Percentiles rank a stretch among this genome's conserved stretches.
Evolutionary conservation across 805 yeast genomes (phyloP).

Genomic region (Debaryomyces hansenii): DNA sequence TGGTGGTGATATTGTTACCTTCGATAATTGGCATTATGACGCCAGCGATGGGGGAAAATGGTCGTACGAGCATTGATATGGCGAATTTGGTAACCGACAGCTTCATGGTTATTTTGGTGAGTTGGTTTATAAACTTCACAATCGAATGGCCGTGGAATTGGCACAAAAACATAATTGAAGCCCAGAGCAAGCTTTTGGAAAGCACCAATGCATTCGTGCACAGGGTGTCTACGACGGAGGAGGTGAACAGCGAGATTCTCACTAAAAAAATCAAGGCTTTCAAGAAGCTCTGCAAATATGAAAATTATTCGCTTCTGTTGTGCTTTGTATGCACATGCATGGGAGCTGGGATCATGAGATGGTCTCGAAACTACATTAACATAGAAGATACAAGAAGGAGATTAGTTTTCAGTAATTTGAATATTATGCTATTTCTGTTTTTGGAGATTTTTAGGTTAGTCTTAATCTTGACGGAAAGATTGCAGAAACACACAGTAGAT

Average conservation of each 20-base stretch:
- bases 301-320: slow-evolving; percentile 18
- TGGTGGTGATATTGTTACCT: slow-evolving; percentile 22
- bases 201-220: slow-evolving; percentile 11
- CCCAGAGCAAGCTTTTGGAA: slow-evolving; percentile 14
- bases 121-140: slow-evolving; percentile 32
- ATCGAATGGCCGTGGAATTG: slow-evolving; percentile 47
- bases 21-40: slow-evolving; percentile 23
- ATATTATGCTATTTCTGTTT: slow-evolving; percentile 32
- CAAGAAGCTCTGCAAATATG: slow-evolving; percentile 13
- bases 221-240: neutral
- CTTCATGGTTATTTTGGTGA: slow-evolving; percentile 28
- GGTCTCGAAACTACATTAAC: slow-evolving; percentile 24
- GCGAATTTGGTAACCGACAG: slow-evolving; percentile 31
- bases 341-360: slow-evolving; percentile 27
- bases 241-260: slow-evolving; percentile 3
- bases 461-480: slow-evolving; percentile 10
- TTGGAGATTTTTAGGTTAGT: slow-evolving; percentile 31
- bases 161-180: slow-evolving; percentile 24
- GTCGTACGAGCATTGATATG: slow-evolving; percentile 14
- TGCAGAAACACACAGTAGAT: slow-evolving; percentile 3
- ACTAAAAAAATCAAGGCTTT: slow-evolving; percentile 8
- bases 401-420: slow-evolving; percentile 35
- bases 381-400: slow-evolving; percentile 24
- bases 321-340: slow-evolving; percentile 27
- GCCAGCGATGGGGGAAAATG: slow-evolving; percentile 17